Conservation (phyloP, 495 filamentous ascomycete species). For the Tuber microsphaerosporum region DNA sequence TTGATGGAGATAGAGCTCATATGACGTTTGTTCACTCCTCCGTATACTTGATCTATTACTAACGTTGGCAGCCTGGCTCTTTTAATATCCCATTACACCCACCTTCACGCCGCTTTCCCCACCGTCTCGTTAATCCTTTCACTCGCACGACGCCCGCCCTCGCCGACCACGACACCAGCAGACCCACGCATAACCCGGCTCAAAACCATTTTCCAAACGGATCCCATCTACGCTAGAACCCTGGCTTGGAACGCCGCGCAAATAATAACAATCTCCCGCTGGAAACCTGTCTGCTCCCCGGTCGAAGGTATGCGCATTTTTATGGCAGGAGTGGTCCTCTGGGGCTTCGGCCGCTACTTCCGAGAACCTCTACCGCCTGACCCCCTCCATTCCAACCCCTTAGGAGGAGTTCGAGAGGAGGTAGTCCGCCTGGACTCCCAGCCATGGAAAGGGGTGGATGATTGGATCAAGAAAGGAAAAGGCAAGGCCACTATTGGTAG, state of each 20-base stretch:
- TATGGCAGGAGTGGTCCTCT: slow-evolving; percentile 41
- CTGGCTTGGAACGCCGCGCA: slow-evolving; percentile 42
- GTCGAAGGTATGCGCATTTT: slow-evolving; percentile 41
- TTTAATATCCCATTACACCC: slow-evolving; percentile 41
- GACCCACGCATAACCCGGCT: slow-evolving; percentile 35
- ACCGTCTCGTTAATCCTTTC: slow-evolving; percentile 40
- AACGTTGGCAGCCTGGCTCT: slow-evolving; percentile 31
- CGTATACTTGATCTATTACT: slow-evolving; percentile 3
- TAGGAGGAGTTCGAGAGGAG: slow-evolving; percentile 29
- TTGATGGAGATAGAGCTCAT: slow-evolving; percentile 34
- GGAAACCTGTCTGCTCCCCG: slow-evolving; percentile 38
- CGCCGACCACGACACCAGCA: slow-evolving; percentile 7
- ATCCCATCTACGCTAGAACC: slow-evolving; percentile 34
- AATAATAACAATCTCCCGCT: slow-evolving; percentile 41
- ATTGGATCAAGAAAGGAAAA: slow-evolving; percentile 38
- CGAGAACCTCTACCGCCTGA: slow-evolving; percentile 15
- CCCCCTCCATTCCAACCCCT: slow-evolving; percentile 16
- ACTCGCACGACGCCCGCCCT: slow-evolving; percentile 37
- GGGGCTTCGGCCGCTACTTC: slow-evolving; percentile 40
- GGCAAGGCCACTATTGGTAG: slow-evolving; percentile 39
- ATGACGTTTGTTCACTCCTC: slow-evolving; percentile 32
- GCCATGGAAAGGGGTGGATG: slow-evolving; percentile 34
- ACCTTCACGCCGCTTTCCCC: slow-evolving; percentile 40
- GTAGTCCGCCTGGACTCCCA: slow-evolving; percentile 36
- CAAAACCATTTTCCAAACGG: slow-evolving; percentile 27